Conservation (phyloP, 2,329 filamentous ascomycete species). For the Cryoendolithus antarcticus region DNA sequence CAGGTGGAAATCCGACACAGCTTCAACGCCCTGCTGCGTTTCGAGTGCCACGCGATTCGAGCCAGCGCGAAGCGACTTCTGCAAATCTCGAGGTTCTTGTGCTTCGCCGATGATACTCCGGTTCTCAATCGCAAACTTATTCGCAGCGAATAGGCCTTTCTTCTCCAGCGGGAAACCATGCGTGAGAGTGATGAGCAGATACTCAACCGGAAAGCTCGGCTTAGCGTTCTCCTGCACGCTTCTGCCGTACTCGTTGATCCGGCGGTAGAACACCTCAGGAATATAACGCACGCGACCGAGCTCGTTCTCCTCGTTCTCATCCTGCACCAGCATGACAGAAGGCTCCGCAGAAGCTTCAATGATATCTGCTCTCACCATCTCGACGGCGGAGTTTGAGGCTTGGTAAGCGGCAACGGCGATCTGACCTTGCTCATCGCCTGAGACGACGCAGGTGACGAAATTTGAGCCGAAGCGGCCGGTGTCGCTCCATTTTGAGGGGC, state of each 20-base stretch:
- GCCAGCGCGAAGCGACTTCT: slow-evolving; percentile 53
- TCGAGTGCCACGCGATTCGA: slow-evolving; percentile 39
- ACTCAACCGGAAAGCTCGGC: slow-evolving; percentile 90
- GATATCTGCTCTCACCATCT: slow-evolving; percentile 93
- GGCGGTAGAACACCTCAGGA: slow-evolving; percentile 91
- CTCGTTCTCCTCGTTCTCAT: slow-evolving; percentile 74
- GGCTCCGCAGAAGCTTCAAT: slow-evolving; percentile 92
- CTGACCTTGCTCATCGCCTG: slow-evolving; percentile 75
- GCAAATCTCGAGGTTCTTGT: slow-evolving; percentile 62
- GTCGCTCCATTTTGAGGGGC: slow-evolving; percentile 92
- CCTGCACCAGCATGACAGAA: slow-evolving; percentile 83
- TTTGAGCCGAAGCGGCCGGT: slow-evolving; percentile 88
- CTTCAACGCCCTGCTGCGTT: slow-evolving; percentile 50
- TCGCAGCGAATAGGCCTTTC: slow-evolving; percentile 60
- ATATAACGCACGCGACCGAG: slow-evolving; percentile 69
- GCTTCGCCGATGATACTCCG: slow-evolving; percentile 73
- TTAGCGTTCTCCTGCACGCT: slow-evolving; percentile 97
- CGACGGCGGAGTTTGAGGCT: slow-evolving; percentile 85
- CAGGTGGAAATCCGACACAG: slow-evolving; percentile 86
- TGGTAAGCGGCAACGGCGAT: slow-evolving; percentile 89
- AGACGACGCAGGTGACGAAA: slow-evolving; percentile 91
- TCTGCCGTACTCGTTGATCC: slow-evolving; percentile 89
- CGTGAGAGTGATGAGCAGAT: slow-evolving; percentile 87
- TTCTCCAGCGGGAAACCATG: slow-evolving; percentile 66
- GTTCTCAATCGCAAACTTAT: slow-evolving; percentile 79